A percentile compares a stretch with the other conserved stretches of the same genome.
phyloP scores from a whole-genome alignment of 371 early-diverging fungal genomes.

The Dinochytrium kinnereticum region DNA sequence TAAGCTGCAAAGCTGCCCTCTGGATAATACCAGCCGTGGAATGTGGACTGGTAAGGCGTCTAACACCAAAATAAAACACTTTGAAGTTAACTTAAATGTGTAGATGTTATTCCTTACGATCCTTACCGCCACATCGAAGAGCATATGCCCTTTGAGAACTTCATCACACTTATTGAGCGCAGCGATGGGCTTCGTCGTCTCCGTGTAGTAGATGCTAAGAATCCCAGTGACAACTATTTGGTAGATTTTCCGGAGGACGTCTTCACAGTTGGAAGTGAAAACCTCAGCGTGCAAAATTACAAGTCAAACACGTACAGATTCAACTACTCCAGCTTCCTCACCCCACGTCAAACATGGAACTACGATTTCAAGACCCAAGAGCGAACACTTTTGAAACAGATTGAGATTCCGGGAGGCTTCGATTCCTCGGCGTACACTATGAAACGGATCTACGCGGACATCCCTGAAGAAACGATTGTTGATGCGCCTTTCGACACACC shows the following conservation, averaged over 20 bases:
- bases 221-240: conserved; percentile 17
- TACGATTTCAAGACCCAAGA: conserved; percentile 26
- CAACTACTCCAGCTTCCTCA: conserved; percentile 36
- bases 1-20: conserved; percentile 31
- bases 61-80: background rate
- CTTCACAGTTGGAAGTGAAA: conserved; percentile 24
- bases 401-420: conserved; percentile 35
- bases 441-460: conserved; percentile 42
- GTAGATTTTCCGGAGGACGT: conserved; percentile 41
- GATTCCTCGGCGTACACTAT: conserved; percentile 42
- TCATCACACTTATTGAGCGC: conserved; percentile 38
- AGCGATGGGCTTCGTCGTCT: conserved; percentile 34
- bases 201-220: conserved; percentile 23
- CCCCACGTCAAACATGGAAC: conserved; percentile 36
- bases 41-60: conserved; percentile 7
- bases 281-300: conserved; percentile 34
- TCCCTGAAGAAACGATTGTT: conserved; percentile 34
- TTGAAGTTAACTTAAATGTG: conserved; percentile 20
- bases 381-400: conserved; percentile 38
- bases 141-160: conserved; percentile 37
- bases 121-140: conserved; percentile 37
- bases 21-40: conserved; percentile 13
- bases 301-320: conserved; percentile 32
- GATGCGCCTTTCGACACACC: conserved; percentile 51
- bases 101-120: conserved; percentile 52